These are phyloP conservation scores for Euphorbia lathyris DNA, from an alignment of 345 rosid species.

Conservation along the genomic window DNA sequence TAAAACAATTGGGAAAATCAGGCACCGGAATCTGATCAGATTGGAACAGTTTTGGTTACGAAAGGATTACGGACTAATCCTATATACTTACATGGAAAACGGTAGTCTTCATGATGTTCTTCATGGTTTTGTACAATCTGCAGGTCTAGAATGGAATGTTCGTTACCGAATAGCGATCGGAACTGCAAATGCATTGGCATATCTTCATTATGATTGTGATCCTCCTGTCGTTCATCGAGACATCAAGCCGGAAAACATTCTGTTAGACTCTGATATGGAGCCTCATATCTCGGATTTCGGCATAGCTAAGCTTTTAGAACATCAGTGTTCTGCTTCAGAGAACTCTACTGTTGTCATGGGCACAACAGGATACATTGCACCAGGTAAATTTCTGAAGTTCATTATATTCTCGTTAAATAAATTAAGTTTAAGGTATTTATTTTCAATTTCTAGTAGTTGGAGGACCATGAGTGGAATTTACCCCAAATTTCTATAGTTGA, in stretches of 20 bases:
- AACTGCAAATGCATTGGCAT: conserved; percentile 67
- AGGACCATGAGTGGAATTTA: no score
- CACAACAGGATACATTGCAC: conserved; percentile 77
- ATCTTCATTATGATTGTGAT: conserved; percentile 74
- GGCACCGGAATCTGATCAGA: conserved; percentile 69
- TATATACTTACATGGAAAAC: conserved; percentile 64
- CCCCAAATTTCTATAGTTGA: no score
- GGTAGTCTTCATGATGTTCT: conserved; percentile 70
- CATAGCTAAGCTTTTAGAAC: conserved; percentile 59
- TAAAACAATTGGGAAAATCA: conserved; percentile 52
- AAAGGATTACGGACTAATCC: conserved; percentile 60
- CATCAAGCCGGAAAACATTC: conserved; percentile 77
- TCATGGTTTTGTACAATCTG: conserved; percentile 32
- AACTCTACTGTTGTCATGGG: conserved; percentile 42
- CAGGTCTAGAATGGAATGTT: conserved; percentile 49
- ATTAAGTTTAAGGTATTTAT: no score
- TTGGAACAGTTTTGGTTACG: conserved; percentile 78
- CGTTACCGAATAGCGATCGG: conserved; percentile 64
- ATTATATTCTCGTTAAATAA: no score
- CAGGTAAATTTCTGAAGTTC: conserved; percentile 57
- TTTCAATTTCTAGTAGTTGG: no score
- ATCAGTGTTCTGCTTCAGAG: conserved; percentile 38
- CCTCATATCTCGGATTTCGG: conserved; percentile 86
- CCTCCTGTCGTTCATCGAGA: conserved; percentile 78
- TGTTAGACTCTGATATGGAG: conserved; percentile 64